Evolutionary conservation across 441 rosid genomes (phyloP), one percentile per base, ranked within the genome.

Genomic region (Kokia cookei): DNA sequence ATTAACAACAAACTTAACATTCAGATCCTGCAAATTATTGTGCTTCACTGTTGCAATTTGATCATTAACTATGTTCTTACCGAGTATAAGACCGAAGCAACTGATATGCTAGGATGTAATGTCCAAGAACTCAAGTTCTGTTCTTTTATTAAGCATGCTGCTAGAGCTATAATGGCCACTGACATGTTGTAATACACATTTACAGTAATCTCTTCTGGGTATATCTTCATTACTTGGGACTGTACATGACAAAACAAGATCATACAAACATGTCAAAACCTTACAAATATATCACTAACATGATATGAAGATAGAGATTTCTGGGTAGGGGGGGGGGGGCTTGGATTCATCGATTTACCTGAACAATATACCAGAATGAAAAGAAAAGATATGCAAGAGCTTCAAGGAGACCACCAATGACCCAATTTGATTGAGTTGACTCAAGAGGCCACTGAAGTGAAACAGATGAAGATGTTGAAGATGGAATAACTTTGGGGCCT

Each of bases 191-290:
- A 82, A 59, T 77, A 84, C 79, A 89, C 84, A 19, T 74, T 79
- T 6, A 86, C 86, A 0, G 76, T 79, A 11, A 84, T 59, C 76
- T 86, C 86, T 62, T 83, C 91, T 14, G 89, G 88, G 79, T 89
- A 91, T 35, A 80, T 80, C 84, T 80, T 84, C 87, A 91, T 83
- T 69, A 88, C 74, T 72, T 80, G 82, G 11, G 92, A 79, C 96
- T 91, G 82, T 24, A 32, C 37, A 32, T 6, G 37, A 32, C 37
- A 32, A 32, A 32, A 4, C 6, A 32, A 32, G 37, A 32, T 32
- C 37, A 32, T 32, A 32, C 37, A 32, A 5, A 32, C 37, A 32
- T 32, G 37, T 5, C 7, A 32, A 32, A 32, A 32, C 6, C 37
- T 32, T 32, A 32, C 37, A 4, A 29, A 32, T 32, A 32, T 32